These are phyloP conservation scores for Tulasnella sp. DNA, from an alignment of 768 basidiomycete species.

Conservation along the genomic window DNA sequence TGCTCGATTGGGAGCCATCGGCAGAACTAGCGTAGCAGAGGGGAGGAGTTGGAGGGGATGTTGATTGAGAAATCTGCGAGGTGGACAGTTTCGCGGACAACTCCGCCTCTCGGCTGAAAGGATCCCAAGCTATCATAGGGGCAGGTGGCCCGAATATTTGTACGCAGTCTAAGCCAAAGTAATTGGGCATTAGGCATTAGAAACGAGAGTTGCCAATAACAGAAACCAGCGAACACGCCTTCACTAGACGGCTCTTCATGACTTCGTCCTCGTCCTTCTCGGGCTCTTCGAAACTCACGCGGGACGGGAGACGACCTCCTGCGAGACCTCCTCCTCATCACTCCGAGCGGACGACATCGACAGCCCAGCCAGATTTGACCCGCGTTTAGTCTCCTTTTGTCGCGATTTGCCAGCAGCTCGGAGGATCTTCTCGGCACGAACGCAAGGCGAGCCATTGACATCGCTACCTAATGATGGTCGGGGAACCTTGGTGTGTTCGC, in stretches of 20 bases:
- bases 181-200: too few relatives aligned
- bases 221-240: too few relatives aligned
- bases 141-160: too few relatives aligned
- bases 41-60: conserved; percentile 37
- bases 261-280: too few relatives aligned
- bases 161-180: too few relatives aligned
- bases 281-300: too few relatives aligned
- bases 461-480: conserved; percentile 54
- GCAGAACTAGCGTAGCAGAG: conserved; percentile 37
- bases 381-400: conserved; percentile 36
- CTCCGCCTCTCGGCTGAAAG: too few relatives aligned
- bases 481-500: conserved; percentile 47
- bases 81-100: not conserved
- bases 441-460: conserved; percentile 60
- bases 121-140: too few relatives aligned
- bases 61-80: conserved; percentile 19
- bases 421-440: conserved; percentile 41
- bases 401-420: conserved; percentile 19
- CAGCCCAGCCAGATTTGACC: conserved; percentile 17
- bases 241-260: too few relatives aligned
- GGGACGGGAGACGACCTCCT: too few relatives aligned
- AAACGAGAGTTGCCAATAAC: too few relatives aligned
- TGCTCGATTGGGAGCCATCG: conserved; percentile 65
- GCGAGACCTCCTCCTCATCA: not conserved
- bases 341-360: not conserved